Evolutionary conservation across 257 asterid genomes (phyloP).

Genomic region (Paraleonurus japonicus): DNA sequence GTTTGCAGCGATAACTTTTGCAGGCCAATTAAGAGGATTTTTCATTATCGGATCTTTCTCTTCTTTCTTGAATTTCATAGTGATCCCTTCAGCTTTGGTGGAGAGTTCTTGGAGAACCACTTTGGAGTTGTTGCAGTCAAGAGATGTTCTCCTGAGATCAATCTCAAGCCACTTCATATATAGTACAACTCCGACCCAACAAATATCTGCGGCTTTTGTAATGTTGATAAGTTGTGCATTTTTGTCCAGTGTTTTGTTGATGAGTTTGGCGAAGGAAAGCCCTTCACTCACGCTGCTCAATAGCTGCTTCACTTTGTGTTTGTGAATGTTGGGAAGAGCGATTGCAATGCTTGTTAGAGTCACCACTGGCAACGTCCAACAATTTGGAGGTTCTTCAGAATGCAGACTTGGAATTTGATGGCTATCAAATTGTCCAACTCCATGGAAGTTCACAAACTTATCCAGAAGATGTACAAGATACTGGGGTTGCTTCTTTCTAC

Average conservation of each 20-base stretch:
- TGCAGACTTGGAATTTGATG: slow-evolving; percentile 9
- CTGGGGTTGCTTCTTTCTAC: not conserved
- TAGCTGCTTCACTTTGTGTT: not conserved
- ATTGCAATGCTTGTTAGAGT: slow-evolving; percentile 37
- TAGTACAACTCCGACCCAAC: slow-evolving; percentile 27
- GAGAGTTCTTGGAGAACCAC: not conserved
- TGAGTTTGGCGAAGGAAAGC: slow-evolving; percentile 12
- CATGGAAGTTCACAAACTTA: not conserved
- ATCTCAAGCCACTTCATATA: slow-evolving; percentile 22
- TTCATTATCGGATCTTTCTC: not conserved
- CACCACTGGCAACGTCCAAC: slow-evolving; percentile 36
- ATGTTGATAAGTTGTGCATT: slow-evolving; percentile 10
- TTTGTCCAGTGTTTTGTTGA: slow-evolving; percentile 20
- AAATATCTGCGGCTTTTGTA: slow-evolving; percentile 31
- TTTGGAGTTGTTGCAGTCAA: not conserved
- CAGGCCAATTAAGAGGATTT: slow-evolving; percentile 4
- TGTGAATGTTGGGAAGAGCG: not conserved
- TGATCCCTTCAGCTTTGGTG: not conserved
- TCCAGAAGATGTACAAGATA: not conserved
- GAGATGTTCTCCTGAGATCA: not conserved
- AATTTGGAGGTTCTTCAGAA: slow-evolving; percentile 24
- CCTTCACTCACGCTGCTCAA: slow-evolving; percentile 32
- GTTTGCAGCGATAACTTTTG: slow-evolving; percentile 10
- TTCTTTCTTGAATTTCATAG: not conserved
- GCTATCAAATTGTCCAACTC: slow-evolving; percentile 22